Evolutionary conservation across 805 yeast genomes (phyloP).

Genomic region (Lipomyces spencermartinsiae): DNA sequence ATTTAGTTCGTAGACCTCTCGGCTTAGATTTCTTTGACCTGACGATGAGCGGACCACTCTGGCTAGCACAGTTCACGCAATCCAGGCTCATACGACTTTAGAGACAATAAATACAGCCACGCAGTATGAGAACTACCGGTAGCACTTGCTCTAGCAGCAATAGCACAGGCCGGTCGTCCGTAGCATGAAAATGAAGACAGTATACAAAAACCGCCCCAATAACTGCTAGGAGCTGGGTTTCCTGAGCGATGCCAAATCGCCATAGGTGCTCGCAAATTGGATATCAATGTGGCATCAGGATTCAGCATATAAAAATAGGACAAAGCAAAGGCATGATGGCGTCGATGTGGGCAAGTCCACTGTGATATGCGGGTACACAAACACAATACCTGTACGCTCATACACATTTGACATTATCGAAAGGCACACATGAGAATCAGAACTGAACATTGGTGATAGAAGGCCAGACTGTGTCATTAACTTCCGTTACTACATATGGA

Average conservation of each 20-base stretch:
- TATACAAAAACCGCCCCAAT: background rate
- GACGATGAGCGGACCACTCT: background rate
- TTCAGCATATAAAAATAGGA: too few relatives aligned
- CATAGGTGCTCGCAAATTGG: too few relatives aligned
- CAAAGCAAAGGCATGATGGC: too few relatives aligned
- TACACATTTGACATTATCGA: background rate
- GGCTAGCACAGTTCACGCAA: background rate
- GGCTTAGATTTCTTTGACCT: background rate
- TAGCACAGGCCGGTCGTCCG: background rate
- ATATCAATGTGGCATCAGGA: too few relatives aligned
- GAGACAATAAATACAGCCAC: background rate
- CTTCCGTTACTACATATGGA: background rate
- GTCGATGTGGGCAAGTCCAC: too few relatives aligned
- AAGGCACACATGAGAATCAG: background rate
- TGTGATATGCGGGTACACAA: too few relatives aligned
- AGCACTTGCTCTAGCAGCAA: background rate
- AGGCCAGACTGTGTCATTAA: background rate
- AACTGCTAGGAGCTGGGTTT: background rate
- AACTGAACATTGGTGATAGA: background rate
- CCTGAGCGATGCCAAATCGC: too few relatives aligned
- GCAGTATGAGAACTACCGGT: background rate
- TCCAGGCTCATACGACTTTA: background rate
- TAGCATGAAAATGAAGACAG: background rate
- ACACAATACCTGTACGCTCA: background rate
- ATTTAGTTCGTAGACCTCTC: background rate